A percentile compares a stretch with the other conserved stretches of the same genome.
These are phyloP conservation scores for Pistacia integerrima DNA, from an alignment of 345 rosid species.

Conservation along the genomic window DNA sequence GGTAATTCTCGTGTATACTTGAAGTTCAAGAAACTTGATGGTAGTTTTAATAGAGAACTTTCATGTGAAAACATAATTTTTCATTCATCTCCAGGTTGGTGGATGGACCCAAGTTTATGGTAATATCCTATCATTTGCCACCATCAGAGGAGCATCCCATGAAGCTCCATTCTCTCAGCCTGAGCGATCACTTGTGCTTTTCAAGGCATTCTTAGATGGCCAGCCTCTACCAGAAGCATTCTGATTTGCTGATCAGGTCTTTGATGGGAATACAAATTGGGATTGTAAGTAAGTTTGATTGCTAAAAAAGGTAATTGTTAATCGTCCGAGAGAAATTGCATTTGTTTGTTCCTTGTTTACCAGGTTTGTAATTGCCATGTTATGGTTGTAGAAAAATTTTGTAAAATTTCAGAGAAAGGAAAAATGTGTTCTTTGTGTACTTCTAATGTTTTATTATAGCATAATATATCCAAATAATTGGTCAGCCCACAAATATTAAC, in stretches of 20 bases:
- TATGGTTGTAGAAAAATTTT: constrained; percentile 27
- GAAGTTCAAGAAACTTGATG: background rate
- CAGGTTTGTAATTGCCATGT: constrained; percentile 18
- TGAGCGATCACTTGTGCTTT: constrained; percentile 84
- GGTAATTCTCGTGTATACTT: constrained; percentile 35
- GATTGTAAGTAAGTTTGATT: constrained; percentile 36
- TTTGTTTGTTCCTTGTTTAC: constrained; percentile 26
- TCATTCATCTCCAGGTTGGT: constrained; percentile 61
- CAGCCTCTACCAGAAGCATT: constrained; percentile 73
- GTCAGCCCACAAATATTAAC: background rate
- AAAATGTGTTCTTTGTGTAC: constrained; percentile 7
- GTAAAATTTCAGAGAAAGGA: constrained; percentile 22
- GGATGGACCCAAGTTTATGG: constrained; percentile 99
- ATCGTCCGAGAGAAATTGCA: constrained; percentile 23
- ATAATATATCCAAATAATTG: background rate
- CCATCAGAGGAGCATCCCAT: constrained; percentile 93
- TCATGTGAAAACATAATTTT: background rate
- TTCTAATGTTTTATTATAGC: background rate
- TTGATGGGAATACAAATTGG: constrained; percentile 18
- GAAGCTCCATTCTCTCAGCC: constrained; percentile 99
- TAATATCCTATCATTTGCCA: constrained; percentile 79
- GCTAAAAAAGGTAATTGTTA: constrained; percentile 22
- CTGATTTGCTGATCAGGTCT: constrained; percentile 39
- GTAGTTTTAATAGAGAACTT: background rate
- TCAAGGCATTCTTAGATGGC: constrained; percentile 66